Evolutionary conservation across 2,329 filamentous ascomycete species (phyloP).

Genomic region (Purpureocillium lavendulum): DNA sequence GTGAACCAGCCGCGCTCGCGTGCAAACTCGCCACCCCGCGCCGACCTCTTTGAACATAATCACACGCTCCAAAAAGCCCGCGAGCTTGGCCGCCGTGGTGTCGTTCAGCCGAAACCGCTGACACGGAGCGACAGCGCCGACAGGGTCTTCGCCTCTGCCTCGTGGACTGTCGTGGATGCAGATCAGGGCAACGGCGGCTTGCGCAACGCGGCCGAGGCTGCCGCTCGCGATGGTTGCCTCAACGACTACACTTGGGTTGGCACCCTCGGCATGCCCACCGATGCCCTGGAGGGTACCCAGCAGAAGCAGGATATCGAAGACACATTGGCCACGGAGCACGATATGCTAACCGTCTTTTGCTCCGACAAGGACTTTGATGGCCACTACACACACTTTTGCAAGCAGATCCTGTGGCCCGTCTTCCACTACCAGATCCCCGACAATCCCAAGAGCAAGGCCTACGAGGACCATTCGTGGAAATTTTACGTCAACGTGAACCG

Average conservation of each 20-base stretch:
- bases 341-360: constrained; percentile 77
- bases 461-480: constrained; percentile 93
- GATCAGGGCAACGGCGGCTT: constrained; percentile 91
- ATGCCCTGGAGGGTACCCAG: constrained; percentile 65
- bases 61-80: constrained; percentile 48
- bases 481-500: constrained; percentile 91
- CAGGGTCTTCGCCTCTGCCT: constrained; percentile 63
- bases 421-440: constrained; percentile 98
- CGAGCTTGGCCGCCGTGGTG: constrained; percentile 47
- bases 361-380: constrained; percentile 90
- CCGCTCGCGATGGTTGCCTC: constrained; percentile 58
- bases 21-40: constrained; percentile 65
- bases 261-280: constrained; percentile 88
- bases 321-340: constrained; percentile 68
- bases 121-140: constrained; percentile 56
- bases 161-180: constrained; percentile 76
- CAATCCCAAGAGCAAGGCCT: constrained; percentile 96
- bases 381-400: constrained; percentile 94
- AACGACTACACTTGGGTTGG: constrained; percentile 84
- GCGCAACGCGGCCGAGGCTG: constrained; percentile 77
- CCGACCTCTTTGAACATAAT: constrained; percentile 64
- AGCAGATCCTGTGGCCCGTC: constrained; percentile 94
- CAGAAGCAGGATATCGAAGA: constrained; percentile 80
- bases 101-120: constrained; percentile 44
- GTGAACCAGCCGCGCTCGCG: constrained; percentile 73